A percentile compares a stretch with the other conserved stretches of the same genome.
Conservation (phyloP, 1,284 basidiomycete species). For the Irpex lacteus region DNA sequence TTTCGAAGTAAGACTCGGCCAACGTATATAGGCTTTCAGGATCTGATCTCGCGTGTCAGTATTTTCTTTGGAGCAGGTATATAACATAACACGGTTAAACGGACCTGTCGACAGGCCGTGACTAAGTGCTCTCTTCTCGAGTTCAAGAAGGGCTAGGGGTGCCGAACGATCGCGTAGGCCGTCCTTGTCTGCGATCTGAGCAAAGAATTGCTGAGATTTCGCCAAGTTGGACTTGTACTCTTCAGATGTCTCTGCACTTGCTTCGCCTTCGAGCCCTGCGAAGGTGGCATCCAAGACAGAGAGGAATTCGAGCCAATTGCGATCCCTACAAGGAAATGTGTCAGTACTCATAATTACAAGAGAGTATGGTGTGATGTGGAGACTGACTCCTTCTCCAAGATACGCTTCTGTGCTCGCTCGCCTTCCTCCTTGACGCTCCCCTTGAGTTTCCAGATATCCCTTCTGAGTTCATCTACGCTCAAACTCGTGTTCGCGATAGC, state of each 20-base stretch:
- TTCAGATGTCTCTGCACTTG: constrained; percentile 29
- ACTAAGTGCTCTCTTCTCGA: constrained; percentile 55
- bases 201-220: constrained; percentile 53
- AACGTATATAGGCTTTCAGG: constrained; percentile 39
- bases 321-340: constrained; percentile 53
- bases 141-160: constrained; percentile 65
- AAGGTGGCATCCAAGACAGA: constrained; percentile 70
- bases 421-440: constrained; percentile 60
- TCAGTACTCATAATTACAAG: constrained; percentile 7
- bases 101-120: constrained; percentile 47
- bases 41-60: constrained; percentile 33
- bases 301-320: constrained; percentile 84
- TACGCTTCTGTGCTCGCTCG: constrained; percentile 49
- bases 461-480: constrained; percentile 68
- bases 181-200: constrained; percentile 54
- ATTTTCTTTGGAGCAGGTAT: neutral
- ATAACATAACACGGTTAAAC: constrained; percentile 6
- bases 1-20: constrained; percentile 67
- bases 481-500: constrained; percentile 69
- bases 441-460: constrained; percentile 61
- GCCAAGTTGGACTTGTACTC: constrained; percentile 38
- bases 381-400: constrained; percentile 55
- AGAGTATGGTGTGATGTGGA: neutral
- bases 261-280: constrained; percentile 30
- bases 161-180: constrained; percentile 71